A percentile compares a stretch with the other conserved stretches of the same genome.
phyloP scores from a whole-genome alignment of 2,329 filamentous ascomycete species.

The Pyrenophora graminea region DNA sequence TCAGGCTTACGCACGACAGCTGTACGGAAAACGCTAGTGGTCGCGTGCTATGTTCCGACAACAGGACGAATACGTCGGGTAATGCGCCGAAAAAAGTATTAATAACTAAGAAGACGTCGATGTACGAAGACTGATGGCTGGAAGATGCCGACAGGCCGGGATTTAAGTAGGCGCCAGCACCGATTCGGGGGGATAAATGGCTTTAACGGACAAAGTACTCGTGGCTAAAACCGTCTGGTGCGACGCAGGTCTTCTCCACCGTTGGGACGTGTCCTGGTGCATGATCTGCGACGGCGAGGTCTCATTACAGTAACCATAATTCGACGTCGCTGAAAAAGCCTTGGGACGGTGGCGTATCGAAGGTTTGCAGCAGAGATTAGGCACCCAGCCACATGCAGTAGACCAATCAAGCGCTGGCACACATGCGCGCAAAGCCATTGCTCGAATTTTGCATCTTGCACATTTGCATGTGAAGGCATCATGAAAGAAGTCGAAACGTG shows the following conservation, averaged over 20 bases:
- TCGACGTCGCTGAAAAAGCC: too few relatives aligned
- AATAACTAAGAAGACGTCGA: background rate
- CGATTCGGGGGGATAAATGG: slow-evolving; percentile 1
- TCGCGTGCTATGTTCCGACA: background rate
- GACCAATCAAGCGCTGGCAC: too few relatives aligned
- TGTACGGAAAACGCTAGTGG: background rate
- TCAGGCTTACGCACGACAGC: background rate
- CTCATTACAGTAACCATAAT: too few relatives aligned
- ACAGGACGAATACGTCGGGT: background rate
- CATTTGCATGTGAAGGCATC: too few relatives aligned
- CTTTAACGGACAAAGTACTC: slow-evolving; percentile 1
- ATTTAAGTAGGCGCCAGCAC: background rate
- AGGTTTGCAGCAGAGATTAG: too few relatives aligned
- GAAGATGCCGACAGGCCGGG: background rate
- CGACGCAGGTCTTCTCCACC: background rate
- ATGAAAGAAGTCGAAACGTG: too few relatives aligned
- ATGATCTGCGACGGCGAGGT: too few relatives aligned
- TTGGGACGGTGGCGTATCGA: too few relatives aligned
- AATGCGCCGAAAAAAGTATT: background rate
- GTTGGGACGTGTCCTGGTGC: background rate
- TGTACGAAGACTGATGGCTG: slow-evolving; percentile 9
- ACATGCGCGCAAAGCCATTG: too few relatives aligned
- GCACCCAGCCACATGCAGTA: too few relatives aligned
- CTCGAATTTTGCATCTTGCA: too few relatives aligned
- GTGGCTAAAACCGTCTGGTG: slow-evolving; percentile 3